Conservation (phyloP, 306 rosid species). For the Prunus campanulata region DNA sequence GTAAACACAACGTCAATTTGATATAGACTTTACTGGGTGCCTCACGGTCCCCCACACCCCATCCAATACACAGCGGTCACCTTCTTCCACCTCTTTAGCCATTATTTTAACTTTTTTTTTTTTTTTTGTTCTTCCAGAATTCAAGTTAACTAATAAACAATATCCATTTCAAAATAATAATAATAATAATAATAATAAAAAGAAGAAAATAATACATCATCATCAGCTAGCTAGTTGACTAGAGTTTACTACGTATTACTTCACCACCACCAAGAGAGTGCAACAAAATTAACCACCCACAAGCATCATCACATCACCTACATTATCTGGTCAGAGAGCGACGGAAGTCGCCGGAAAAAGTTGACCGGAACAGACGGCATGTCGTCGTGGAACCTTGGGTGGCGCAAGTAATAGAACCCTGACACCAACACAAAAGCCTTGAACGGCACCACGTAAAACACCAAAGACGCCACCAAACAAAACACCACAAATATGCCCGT, state of each 20-base stretch:
- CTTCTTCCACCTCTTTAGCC: neutral
- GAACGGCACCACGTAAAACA: slow-evolving; percentile 69
- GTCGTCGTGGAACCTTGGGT: slow-evolving; percentile 74
- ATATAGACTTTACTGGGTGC: too few species aligned
- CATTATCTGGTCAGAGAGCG: slow-evolving; percentile 73
- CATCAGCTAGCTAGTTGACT: neutral
- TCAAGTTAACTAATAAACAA: neutral
- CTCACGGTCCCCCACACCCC: too few species aligned
- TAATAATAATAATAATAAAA: too few species aligned
- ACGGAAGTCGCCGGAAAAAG: slow-evolving; percentile 71
- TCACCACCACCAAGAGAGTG: neutral
- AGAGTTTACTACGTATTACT: neutral
- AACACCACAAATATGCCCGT: slow-evolving; percentile 71
- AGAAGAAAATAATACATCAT: neutral
- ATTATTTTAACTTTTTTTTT: neutral
- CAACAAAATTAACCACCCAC: neutral
- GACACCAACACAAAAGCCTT: slow-evolving; percentile 47
- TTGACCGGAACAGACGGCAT: slow-evolving; percentile 74
- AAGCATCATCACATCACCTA: slow-evolving; percentile 18
- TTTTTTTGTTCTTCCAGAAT: neutral
- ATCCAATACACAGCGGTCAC: neutral
- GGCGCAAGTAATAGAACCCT: slow-evolving; percentile 69
- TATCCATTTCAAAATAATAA: neutral
- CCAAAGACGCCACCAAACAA: slow-evolving; percentile 60
- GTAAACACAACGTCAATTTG: neutral